These are phyloP conservation scores for Discostella pseudostelligera DNA, from an alignment of 108 stramenopile species.

Conservation along the genomic window DNA sequence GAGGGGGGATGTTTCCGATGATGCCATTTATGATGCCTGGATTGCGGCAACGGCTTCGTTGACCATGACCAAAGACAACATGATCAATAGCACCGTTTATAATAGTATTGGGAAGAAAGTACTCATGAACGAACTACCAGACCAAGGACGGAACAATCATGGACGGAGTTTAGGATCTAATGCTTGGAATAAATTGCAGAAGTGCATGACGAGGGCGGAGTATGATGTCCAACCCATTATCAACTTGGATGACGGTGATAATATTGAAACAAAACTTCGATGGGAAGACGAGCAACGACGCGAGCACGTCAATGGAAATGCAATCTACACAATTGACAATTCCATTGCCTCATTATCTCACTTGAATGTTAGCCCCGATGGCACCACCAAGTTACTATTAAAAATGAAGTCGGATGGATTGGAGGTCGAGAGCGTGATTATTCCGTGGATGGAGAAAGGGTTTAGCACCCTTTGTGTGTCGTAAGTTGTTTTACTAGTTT, in stretches of 20 bases:
- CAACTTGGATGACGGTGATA: neutral
- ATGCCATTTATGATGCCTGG: conserved; percentile 25
- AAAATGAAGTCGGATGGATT: conserved; percentile 57
- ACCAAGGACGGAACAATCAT: neutral
- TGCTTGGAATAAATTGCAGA: conserved; percentile 22
- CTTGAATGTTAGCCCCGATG: conserved; percentile 44
- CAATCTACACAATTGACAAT: conserved; percentile 28
- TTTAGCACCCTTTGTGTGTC: conserved; percentile 65
- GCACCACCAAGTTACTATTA: conserved; percentile 74
- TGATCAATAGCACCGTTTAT: neutral
- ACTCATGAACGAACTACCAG: too few relatives aligned
- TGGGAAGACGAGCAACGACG: conserved; percentile 4
- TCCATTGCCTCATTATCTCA: conserved; percentile 43
- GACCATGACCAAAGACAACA: conserved; percentile 3
- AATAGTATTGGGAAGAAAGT: too few relatives aligned
- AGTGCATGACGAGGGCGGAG: neutral
- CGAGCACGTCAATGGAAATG: conserved; percentile 10
- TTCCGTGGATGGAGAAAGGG: conserved; percentile 64
- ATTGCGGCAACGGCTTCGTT: conserved; percentile 10
- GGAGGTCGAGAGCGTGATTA: conserved; percentile 83
- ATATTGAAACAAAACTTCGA: conserved; percentile 2
- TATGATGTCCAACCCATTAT: conserved; percentile 12
- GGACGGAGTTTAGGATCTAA: conserved; percentile 9
- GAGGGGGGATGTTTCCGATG: conserved; percentile 8
- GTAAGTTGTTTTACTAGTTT: conserved; percentile 8